Base-by-base conservation (phyloP, 768 basidiomycete genomes). In the Paxillus ammoniavirescens region DNA sequence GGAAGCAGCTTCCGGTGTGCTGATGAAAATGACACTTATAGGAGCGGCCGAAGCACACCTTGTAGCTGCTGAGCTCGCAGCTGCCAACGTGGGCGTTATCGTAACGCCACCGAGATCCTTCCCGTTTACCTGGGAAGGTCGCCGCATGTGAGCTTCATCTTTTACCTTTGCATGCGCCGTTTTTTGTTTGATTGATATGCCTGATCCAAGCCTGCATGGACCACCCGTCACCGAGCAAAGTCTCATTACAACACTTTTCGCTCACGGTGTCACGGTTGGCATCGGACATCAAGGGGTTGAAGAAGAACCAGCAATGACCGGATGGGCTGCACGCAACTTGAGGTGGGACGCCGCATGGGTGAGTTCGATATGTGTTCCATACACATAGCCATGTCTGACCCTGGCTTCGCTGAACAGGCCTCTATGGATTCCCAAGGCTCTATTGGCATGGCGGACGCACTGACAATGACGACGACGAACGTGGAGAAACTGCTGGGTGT, bases 311-410 rank as follows among this genome's bases (percentile, higher is more conserved):
- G 85, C 23, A 69, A 87, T 26, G 89, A 95, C 67, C 78, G 93
- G 50, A 75, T 98, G 54, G 76, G 98, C 50, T 77, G 97, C 47
- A 91, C 94, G 6, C 88, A 92, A 58, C 88, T 89, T 50, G 91
- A 94, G 38, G 85, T 69, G 95, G 98, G 66, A 98, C 82, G 65
- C 70, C 89, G 67, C 81, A 88, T 50, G 98, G 96, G 97, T 97
- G 94, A 88, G 95, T 88, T 4, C 47, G 43, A 79, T 72, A 1
- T 13, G 67, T 12, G 42, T 51, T 35, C 40, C 36, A 45, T 13
- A 40, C 8, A n/a, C 46, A 8, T 47, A 6, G 21, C 41, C 37
- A 7, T 23, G 42, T 5, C 31, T 48, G 14, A 47, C 43, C 37
- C n/a, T 31, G 26, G 21, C n/a, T 48, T 49, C 31, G 23, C 23